Evolutionary conservation across 2,329 filamentous ascomycete species (phyloP), one percentile per base, ranked within the genome.

Genomic region (Fusarium hainanense): DNA sequence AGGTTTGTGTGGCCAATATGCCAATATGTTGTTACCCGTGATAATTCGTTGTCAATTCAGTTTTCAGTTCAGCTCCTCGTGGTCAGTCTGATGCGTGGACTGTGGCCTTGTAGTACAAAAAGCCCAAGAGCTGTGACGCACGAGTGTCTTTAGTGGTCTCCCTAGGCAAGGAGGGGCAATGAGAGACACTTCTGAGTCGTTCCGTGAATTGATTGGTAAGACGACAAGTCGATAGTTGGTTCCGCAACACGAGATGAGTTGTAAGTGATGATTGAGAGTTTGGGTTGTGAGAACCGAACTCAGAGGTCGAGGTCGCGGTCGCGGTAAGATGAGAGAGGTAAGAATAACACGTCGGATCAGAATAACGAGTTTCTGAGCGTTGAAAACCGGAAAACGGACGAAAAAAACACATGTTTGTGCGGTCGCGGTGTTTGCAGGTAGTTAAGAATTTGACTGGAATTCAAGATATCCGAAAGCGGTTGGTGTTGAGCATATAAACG

Each of bases 401-500:
- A 60, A 56, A 51, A 51, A 61, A 66, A 34, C 6, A n/a, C 49
- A 55, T 58, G 25, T 54, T 58, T 25, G 51, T 34, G 56, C 47
- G 54, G 28, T 55, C 37, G 32, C 40, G 63, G 67, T 65, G 58
- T 55, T 71, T 71, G 60, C 43, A 27, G 58, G 51, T 66, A 69
- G 64, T 73, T 67, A 68, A 63, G 54, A 71, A 58, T 62, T 66
- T 40, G 58, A 65, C 63, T 73, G 70, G 67, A 72, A 71, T 73
- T 71, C 67, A 60, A 68, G 68, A 58, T 66, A 69, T 56, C 70
- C 60, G 56, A 71, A 72, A 61, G 54, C 68, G 70, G 70, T 72
- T 73, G 70, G 58, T 69, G 68, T 73, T 71, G 70, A 70, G 70
- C 44, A 63, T 71, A 66, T 66, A 40, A 61, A 49, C 68, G 68